phyloP scores from a whole-genome alignment of 1,284 basidiomycete species.

The Gastroboletus turbinatus region DNA sequence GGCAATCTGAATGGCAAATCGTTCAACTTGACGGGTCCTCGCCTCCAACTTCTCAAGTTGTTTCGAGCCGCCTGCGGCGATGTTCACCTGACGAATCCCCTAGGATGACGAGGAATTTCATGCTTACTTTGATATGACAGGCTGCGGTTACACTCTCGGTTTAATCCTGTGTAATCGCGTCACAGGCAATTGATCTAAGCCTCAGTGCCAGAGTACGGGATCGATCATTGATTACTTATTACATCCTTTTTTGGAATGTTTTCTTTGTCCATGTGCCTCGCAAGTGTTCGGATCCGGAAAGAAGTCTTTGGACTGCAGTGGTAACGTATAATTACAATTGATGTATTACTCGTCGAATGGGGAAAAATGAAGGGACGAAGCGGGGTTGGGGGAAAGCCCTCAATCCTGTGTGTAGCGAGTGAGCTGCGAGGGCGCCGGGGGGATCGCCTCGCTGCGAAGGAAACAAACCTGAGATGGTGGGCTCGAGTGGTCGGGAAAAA shows the following conservation, averaged over 20 bases:
- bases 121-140: neutral
- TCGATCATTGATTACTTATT: neutral
- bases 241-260: conserved; percentile 9
- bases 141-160: neutral
- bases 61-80: neutral
- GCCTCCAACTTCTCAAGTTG: neutral
- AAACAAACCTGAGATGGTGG: neutral
- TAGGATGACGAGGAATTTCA: neutral
- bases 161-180: neutral
- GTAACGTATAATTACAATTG: neutral
- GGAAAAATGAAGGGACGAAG: neutral
- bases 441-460: neutral
- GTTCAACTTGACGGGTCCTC: neutral
- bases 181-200: neutral
- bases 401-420: neutral
- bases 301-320: neutral
- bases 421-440: neutral
- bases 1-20: neutral
- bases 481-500: neutral
- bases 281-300: conserved; percentile 12
- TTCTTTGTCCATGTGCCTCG: conserved; percentile 28
- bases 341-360: neutral
- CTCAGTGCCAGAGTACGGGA: too few species aligned
- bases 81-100: neutral
- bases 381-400: neutral